Conservation (phyloP, 805 yeast species). For the Teunomyces funiuensis region DNA sequence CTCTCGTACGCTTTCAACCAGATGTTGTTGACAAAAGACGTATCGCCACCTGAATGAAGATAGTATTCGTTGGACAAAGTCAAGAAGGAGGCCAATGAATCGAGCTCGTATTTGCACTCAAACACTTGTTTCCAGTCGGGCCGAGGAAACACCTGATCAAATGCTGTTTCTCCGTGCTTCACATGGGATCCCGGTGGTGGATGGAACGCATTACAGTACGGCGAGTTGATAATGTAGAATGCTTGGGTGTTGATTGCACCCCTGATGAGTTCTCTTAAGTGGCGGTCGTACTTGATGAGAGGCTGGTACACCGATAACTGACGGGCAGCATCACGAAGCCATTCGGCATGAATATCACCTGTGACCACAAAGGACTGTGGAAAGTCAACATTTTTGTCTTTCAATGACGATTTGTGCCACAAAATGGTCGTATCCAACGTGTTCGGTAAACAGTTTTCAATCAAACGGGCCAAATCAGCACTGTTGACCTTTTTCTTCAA, state of each 20-base stretch:
- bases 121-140: slow-evolving; percentile 74
- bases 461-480: slow-evolving; percentile 67
- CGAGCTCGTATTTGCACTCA: slow-evolving; percentile 89
- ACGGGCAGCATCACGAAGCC: slow-evolving; percentile 86
- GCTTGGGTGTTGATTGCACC: slow-evolving; percentile 88
- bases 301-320: slow-evolving; percentile 77
- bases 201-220: slow-evolving; percentile 91
- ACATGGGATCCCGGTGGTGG: slow-evolving; percentile 64
- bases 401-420: slow-evolving; percentile 50
- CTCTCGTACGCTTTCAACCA: slow-evolving; percentile 64
- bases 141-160: slow-evolving; percentile 65
- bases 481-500: slow-evolving; percentile 51
- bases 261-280: slow-evolving; percentile 51
- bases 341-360: slow-evolving; percentile 92
- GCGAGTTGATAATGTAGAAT: slow-evolving; percentile 55
- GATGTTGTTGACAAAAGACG: slow-evolving; percentile 41
- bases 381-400: slow-evolving; percentile 10
- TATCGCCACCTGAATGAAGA: slow-evolving; percentile 49
- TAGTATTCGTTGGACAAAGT: slow-evolving; percentile 73
- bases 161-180: slow-evolving; percentile 48
- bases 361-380: slow-evolving; percentile 79
- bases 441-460: slow-evolving; percentile 84
- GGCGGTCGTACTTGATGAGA: slow-evolving; percentile 51
- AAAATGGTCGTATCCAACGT: slow-evolving; percentile 84
- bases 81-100: slow-evolving; percentile 79